Percentiles rank a stretch among this genome's conserved stretches.
phyloP scores from a whole-genome alignment of 2,329 filamentous ascomycete genomes.

The Nemania sp. region DNA sequence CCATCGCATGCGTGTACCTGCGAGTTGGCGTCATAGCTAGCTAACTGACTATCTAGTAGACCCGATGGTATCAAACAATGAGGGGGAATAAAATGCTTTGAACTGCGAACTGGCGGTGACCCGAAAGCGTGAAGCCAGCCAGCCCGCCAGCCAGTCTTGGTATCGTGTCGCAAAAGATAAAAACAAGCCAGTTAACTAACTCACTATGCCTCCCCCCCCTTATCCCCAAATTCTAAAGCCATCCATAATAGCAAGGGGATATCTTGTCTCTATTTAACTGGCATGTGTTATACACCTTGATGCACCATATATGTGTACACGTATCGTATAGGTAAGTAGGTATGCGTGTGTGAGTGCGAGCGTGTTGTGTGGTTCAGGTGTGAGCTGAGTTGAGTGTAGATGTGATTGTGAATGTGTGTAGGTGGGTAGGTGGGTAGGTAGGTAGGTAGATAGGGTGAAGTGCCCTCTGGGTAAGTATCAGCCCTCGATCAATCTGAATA shows the following conservation, averaged over 20 bases:
- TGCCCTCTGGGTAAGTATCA: neutral
- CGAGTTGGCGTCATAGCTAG: too few species aligned
- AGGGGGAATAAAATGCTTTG: neutral
- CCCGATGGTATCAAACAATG: too few species aligned
- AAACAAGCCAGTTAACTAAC: neutral
- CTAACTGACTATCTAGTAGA: neutral
- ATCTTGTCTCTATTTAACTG: neutral
- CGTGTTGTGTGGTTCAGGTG: neutral
- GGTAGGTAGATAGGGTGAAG: too few species aligned
- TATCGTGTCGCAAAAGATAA: neutral
- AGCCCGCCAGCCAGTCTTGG: neutral
- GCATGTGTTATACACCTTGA: neutral
- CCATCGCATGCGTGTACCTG: too few species aligned
- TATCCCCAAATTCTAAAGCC: too few species aligned
- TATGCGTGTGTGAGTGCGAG: neutral
- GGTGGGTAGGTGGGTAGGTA: neutral
- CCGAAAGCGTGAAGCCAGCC: neutral
- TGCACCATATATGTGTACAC: neutral
- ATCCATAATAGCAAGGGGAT: neutral
- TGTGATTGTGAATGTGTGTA: neutral
- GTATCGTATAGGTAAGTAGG: neutral
- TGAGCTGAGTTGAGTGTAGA: too few species aligned
- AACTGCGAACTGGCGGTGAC: neutral
- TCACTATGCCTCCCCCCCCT: too few species aligned
- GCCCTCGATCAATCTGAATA: neutral